Evolutionary conservation across 371 early-diverging fungal species (phyloP).

Genomic region (Synchytrium microbalum): DNA sequence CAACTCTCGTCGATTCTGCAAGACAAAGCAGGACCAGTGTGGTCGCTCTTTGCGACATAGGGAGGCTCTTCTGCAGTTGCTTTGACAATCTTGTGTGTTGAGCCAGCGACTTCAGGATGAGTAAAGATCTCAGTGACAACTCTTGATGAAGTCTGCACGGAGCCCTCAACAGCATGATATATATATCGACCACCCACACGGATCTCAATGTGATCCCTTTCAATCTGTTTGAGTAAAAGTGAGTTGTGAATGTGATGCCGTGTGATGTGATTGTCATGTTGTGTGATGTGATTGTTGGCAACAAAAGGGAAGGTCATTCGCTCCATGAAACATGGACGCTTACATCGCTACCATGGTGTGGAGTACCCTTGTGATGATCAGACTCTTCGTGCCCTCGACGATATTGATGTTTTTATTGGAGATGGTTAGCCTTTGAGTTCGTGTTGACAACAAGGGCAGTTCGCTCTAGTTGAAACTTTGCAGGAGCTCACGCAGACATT

Average conservation of each 20-base stretch:
- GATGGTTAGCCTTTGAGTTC: not conserved
- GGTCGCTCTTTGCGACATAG: not conserved
- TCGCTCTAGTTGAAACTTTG: no score
- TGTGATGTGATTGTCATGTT: no score
- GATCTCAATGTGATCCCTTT: not conserved
- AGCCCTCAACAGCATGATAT: conserved; percentile 2
- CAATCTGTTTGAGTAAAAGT: not conserved
- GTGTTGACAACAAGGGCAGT: not conserved
- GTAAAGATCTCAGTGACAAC: conserved; percentile 1
- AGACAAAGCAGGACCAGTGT: not conserved
- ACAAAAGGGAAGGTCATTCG: no score
- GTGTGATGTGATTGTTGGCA: no score
- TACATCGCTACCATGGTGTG: not conserved
- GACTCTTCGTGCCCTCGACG: not conserved
- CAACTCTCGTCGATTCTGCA: not conserved
- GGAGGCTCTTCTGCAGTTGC: conserved; percentile 3
- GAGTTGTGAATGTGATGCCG: not conserved
- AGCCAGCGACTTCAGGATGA: not conserved
- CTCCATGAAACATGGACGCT: not conserved
- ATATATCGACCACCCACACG: not conserved
- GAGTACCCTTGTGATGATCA: not conserved
- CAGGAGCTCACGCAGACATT: no score
- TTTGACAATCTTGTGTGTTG: conserved; percentile 1
- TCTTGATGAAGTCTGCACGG: not conserved
- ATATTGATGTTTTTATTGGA: no score